Evolutionary conservation across 495 filamentous ascomycete genomes (phyloP).

Genomic region (Darksidea phi): DNA sequence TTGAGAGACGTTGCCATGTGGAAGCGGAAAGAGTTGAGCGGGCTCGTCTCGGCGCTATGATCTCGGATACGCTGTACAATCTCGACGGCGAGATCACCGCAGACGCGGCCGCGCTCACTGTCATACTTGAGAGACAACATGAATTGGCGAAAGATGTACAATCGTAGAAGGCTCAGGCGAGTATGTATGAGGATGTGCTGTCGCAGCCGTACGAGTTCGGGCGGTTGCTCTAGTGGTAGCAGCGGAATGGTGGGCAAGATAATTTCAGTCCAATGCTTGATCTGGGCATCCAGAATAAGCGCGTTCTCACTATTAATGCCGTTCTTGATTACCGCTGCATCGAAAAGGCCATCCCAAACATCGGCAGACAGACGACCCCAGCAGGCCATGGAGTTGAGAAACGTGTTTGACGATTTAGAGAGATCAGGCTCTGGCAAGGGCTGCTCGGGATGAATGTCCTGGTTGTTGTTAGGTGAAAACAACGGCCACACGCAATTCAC

Average conservation of each 20-base stretch:
- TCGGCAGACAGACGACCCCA: constrained; percentile 21
- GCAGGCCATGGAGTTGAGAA: constrained; percentile 15
- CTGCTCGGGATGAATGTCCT: constrained; percentile 16
- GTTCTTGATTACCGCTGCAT: not conserved
- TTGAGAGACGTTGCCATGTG: constrained; percentile 22
- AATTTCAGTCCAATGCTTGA: constrained; percentile 14
- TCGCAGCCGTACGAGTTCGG: constrained; percentile 1
- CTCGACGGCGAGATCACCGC: constrained; percentile 23
- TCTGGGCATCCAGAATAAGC: constrained; percentile 13
- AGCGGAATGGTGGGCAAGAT: constrained; percentile 6
- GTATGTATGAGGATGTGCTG: constrained; percentile 19
- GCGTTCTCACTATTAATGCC: constrained; percentile 6
- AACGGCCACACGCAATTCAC: not conserved
- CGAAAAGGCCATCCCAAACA: constrained; percentile 26
- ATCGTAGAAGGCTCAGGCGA: constrained; percentile 13
- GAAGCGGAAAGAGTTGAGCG: constrained; percentile 18
- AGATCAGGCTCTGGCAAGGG: constrained; percentile 10
- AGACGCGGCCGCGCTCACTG: constrained; percentile 10
- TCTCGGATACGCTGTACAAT: constrained; percentile 13
- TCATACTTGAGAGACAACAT: constrained; percentile 19
- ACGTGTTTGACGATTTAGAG: constrained; percentile 1
- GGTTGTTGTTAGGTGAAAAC: not conserved
- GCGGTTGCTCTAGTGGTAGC: not conserved
- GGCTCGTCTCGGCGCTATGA: not conserved
- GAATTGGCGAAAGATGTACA: constrained; percentile 7